Conservation (phyloP, 202 grass and related monocot genomes). For the Zizania palustris region DNA sequence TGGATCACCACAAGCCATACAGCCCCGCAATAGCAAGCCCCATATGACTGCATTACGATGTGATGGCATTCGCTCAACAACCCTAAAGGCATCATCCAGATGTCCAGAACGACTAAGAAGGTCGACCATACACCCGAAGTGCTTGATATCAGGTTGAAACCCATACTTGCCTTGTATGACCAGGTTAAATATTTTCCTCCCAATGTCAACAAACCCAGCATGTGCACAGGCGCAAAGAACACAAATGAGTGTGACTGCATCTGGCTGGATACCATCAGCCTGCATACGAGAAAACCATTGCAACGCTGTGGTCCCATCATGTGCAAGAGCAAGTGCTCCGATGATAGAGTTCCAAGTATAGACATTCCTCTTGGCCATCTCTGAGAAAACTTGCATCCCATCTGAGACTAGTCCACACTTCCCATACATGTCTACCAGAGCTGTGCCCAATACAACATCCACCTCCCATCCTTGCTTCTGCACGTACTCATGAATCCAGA, state of each 20-base stretch:
- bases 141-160: slow-evolving; percentile 60
- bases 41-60: slow-evolving; percentile 58
- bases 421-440: slow-evolving; percentile 69
- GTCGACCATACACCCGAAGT: slow-evolving; percentile 68
- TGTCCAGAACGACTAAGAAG: slow-evolving; percentile 55
- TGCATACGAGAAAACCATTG: slow-evolving; percentile 55
- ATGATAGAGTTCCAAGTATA: slow-evolving; percentile 65
- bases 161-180: slow-evolving; percentile 52
- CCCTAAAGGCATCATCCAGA: slow-evolving; percentile 43
- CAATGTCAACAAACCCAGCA: slow-evolving; percentile 58
- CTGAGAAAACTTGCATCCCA: slow-evolving; percentile 39
- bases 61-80: slow-evolving; percentile 55
- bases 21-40: slow-evolving; percentile 57
- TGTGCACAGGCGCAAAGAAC: slow-evolving; percentile 57
- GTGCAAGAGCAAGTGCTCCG: slow-evolving; percentile 43
- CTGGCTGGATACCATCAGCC: slow-evolving; percentile 45
- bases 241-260: slow-evolving; percentile 55
- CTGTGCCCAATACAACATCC: slow-evolving; percentile 62
- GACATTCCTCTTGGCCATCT: slow-evolving; percentile 61
- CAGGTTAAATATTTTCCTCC: slow-evolving; percentile 53
- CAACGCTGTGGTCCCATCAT: slow-evolving; percentile 48
- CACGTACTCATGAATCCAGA: slow-evolving; percentile 69
- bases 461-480: slow-evolving; percentile 54
- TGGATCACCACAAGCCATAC: slow-evolving; percentile 43
- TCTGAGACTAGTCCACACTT: slow-evolving; percentile 57